phyloP scores from a whole-genome alignment of 202 grass and related monocot species.

The Schoenoplectus triqueter region DNA sequence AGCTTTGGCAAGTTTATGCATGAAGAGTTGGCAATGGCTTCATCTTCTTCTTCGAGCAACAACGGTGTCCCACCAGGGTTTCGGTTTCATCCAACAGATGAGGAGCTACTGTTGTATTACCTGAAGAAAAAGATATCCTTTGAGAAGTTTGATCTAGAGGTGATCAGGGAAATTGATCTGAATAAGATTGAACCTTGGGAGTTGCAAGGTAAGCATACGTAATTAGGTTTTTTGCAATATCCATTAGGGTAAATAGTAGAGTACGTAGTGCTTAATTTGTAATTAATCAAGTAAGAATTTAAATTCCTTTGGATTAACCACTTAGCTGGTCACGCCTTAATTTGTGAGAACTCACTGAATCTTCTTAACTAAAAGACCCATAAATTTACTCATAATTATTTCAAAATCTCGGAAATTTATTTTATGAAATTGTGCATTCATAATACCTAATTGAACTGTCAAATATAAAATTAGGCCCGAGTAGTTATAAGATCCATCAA shows the following conservation, averaged over 20 bases:
- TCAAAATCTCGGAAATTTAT: neutral
- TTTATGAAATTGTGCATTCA: neutral
- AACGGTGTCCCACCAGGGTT: slow-evolving; percentile 95
- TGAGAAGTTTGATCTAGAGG: slow-evolving; percentile 97
- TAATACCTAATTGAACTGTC: neutral
- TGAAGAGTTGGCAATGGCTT: slow-evolving; percentile 49
- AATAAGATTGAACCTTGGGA: slow-evolving; percentile 99
- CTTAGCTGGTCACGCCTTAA: neutral
- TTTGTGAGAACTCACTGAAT: neutral
- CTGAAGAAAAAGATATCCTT: slow-evolving; percentile 93
- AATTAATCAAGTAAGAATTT: neutral
- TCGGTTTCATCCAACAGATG: slow-evolving; percentile 95
- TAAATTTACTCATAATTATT: neutral
- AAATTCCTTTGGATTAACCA: neutral
- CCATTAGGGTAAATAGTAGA: neutral
- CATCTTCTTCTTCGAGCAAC: slow-evolving; percentile 57
- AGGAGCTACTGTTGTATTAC: slow-evolving; percentile 94
- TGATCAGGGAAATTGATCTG: slow-evolving; percentile 90
- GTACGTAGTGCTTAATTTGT: neutral
- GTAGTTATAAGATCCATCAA: neutral
- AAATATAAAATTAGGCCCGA: neutral
- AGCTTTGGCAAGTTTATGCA: slow-evolving; percentile 32
- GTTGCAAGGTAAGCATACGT: slow-evolving; percentile 66
- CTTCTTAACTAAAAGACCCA: neutral
- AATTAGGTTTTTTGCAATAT: neutral